Base-by-base conservation (phyloP, 1,284 basidiomycete species). In the Pisolithus thermaeus region DNA sequence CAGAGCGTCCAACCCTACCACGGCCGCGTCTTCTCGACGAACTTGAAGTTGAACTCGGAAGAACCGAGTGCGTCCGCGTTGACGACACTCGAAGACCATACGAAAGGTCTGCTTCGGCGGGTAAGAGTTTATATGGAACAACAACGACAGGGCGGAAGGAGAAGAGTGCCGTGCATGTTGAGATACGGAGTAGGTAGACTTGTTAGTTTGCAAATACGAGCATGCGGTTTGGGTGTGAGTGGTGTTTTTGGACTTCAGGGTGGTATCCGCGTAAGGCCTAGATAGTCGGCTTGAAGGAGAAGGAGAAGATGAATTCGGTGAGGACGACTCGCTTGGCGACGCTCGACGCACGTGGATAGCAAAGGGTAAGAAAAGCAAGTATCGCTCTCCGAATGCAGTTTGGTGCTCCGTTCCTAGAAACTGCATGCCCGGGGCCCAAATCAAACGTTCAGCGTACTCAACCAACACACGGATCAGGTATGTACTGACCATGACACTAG, bases 21-120 rank as follows among this genome's bases (percentile, higher is more conserved):
- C 0, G 87, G 87, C 76, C 82, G 56, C 67, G 6, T 73, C 69
- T 42, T 72, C 64, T 90, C 87, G 50, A 89, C 84, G 62, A 83
- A 88, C 55, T 88, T 83, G 61, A 77, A 88, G 66, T 89, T 83
- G 38, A 90, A 74, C 18, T 20, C 18, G 18, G 18, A 20, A 20
- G 18, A 20, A 20, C 83, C 79, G n/a, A 89, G 70, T 6, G 74
- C 66, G 44, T 71, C 65, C 53, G 87, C 79, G 12, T 83, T 79
- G 0, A 72, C 53, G 7, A 16, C 44, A 7, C 11, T 12, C 11
- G 27, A 25, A 9, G 42, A 11, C 16, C n/a, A 25, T 7, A 9
- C 42, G 9, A 60, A 52, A 1, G 72, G 18, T 69, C 63, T 12
- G 71, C 65, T 18, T n/a, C 14, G 3, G 3, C 32, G 2, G 85